Evolutionary conservation across 305 asterid species (phyloP).

Genomic region (Solanum hybrid): DNA sequence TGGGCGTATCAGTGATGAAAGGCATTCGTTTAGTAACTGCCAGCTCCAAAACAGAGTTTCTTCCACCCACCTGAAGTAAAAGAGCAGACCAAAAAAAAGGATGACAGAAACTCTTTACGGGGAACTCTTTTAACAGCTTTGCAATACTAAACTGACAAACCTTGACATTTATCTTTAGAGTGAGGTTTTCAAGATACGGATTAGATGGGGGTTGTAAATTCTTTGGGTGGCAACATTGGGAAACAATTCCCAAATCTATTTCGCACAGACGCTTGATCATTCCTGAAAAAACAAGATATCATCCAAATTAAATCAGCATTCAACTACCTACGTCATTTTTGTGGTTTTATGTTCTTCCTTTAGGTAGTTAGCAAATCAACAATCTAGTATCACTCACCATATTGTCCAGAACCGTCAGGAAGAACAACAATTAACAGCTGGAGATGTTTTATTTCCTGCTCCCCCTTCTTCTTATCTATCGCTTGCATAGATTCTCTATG

Average conservation of each 20-base stretch:
- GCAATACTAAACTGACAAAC: constrained; percentile 18
- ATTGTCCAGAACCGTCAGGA: constrained; percentile 58
- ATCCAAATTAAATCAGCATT: neutral
- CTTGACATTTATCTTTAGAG: constrained; percentile 83
- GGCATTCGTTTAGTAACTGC: constrained; percentile 24
- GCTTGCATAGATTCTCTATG: constrained; percentile 1
- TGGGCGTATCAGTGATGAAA: constrained; percentile 40
- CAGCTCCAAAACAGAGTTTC: constrained; percentile 41
- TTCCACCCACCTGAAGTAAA: constrained; percentile 64
- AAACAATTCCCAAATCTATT: constrained; percentile 76
- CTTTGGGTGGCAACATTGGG: constrained; percentile 73
- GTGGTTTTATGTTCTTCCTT: neutral
- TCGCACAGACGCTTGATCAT: constrained; percentile 67
- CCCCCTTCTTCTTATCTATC: neutral
- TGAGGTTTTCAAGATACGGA: constrained; percentile 66
- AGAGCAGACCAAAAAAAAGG: neutral
- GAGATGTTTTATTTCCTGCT: constrained; percentile 10
- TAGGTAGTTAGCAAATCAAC: neutral
- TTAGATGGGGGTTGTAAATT: constrained; percentile 11
- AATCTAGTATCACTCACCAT: constrained; percentile 35
- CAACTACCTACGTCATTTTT: neutral
- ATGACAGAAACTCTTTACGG: neutral
- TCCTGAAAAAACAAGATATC: constrained; percentile 27
- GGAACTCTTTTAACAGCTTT: neutral
- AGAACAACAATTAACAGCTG: constrained; percentile 60